A percentile compares a stretch with the other conserved stretches of the same genome.
Conservation (phyloP, 2,329 filamentous ascomycete species). For the Xylariaceae sp. region DNA sequence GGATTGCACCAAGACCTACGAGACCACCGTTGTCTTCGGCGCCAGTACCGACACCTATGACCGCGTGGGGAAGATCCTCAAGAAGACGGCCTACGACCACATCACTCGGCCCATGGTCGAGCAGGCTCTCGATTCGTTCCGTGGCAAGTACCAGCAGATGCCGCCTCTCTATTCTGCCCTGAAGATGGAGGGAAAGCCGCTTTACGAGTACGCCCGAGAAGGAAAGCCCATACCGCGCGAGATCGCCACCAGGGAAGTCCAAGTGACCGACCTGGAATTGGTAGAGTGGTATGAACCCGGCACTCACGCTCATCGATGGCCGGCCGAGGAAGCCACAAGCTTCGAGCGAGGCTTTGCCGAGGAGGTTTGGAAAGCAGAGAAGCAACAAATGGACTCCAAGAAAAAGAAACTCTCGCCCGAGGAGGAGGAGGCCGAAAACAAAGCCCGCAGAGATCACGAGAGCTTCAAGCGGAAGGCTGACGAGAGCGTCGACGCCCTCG, state of each 20-base stretch:
- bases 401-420: conserved; percentile 45
- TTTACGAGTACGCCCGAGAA: conserved; percentile 93
- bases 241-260: conserved; percentile 72
- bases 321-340: conserved; percentile 65
- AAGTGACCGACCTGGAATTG: conserved; percentile 69
- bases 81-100: conserved; percentile 67
- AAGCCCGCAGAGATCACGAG: conserved; percentile 49
- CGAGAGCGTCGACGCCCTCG: conserved; percentile 48
- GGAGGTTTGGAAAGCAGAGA: conserved; percentile 58
- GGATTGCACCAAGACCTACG: conserved; percentile 86
- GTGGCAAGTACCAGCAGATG: conserved; percentile 79
- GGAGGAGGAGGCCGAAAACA: conserved; percentile 47
- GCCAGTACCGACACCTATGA: conserved; percentile 93
- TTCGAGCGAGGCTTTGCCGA: conserved; percentile 72
- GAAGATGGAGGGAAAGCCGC: conserved; percentile 85
- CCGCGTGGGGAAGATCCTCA: conserved; percentile 72
- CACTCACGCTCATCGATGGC: conserved; percentile 71
- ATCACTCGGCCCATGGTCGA: conserved; percentile 75
- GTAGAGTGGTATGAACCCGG: conserved; percentile 81
- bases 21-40: conserved; percentile 82
- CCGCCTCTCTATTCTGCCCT: conserved; percentile 90
- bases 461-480: conserved; percentile 51
- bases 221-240: conserved; percentile 80
- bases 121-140: conserved; percentile 65
- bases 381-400: conserved; percentile 42